phyloP scores from a whole-genome alignment of 495 filamentous ascomycete species.

The Neurospora sp. region DNA sequence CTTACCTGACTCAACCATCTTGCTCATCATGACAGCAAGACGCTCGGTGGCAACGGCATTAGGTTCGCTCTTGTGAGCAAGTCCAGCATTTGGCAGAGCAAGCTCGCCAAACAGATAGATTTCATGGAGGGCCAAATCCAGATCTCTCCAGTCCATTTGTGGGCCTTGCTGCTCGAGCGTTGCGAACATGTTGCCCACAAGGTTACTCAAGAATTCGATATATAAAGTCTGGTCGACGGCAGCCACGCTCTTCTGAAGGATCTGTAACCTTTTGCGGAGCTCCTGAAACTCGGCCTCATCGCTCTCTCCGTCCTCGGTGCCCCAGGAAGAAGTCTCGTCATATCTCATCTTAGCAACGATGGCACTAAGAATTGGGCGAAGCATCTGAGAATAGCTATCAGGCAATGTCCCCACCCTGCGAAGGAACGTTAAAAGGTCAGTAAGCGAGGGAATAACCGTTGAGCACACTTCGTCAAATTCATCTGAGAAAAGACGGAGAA shows the following conservation, averaged over 20 bases:
- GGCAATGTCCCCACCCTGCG: slow-evolving; percentile 64
- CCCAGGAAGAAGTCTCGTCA: slow-evolving; percentile 90
- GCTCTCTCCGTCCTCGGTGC: slow-evolving; percentile 84
- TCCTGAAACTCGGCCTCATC: slow-evolving; percentile 99
- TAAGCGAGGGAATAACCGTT: slow-evolving; percentile 82
- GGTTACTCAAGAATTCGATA: slow-evolving; percentile 69
- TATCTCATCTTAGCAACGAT: slow-evolving; percentile 94
- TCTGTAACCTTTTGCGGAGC: slow-evolving; percentile 75
- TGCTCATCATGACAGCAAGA: slow-evolving; percentile 80
- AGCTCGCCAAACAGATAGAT: slow-evolving; percentile 95
- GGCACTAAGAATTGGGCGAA: slow-evolving; percentile 78
- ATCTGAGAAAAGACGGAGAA: slow-evolving; percentile 90
- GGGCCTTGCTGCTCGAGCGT: slow-evolving; percentile 58
- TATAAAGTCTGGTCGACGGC: slow-evolving; percentile 76
- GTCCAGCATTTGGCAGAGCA: slow-evolving; percentile 69
- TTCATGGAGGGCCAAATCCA: slow-evolving; percentile 93
- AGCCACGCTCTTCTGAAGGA: slow-evolving; percentile 83
- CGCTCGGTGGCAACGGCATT: slow-evolving; percentile 64
- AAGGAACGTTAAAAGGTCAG: slow-evolving; percentile 79
- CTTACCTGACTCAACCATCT: slow-evolving; percentile 87
- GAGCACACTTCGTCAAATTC: slow-evolving; percentile 97
- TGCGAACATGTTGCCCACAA: slow-evolving; percentile 75
- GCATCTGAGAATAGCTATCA: slow-evolving; percentile 60
- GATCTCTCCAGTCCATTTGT: slow-evolving; percentile 84
- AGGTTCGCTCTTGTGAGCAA: slow-evolving; percentile 73